Base-by-base conservation (phyloP, 108 stramenopile species). In the Fragilaria radians region DNA sequence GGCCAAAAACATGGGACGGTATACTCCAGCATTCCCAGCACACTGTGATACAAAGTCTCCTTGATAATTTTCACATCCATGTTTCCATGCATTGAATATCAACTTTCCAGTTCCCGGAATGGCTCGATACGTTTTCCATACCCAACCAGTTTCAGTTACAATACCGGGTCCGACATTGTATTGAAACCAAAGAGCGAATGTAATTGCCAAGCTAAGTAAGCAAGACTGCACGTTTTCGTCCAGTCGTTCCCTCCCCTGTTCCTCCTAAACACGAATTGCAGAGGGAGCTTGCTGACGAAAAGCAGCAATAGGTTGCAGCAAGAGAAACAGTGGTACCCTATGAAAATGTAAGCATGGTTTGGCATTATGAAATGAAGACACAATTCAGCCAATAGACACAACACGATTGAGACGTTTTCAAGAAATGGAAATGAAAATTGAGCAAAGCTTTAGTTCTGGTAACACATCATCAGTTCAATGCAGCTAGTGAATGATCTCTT, bases 11-110 rank as follows among this genome's bases (percentile, higher is more conserved):
- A 80, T 84, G 5, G 88, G 87, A 18, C 93, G 83, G 62, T 77
- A 85, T 9, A 91, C 93, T 9, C 88, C 93, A 5, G 82, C 79
- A 54, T 86, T 80, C 4, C 85, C 87, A 1, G 78, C 81, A 75
- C 93, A 94, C 57, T 82, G 73, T 14, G 34, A 58, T 34, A 77
- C 33, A 3, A 64, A 28, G 3, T 73, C 25, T 57, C 52, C 34
- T 71, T 67, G 45, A 46, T 84, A 82, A 23, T 59, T 48, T n/a
- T 68, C 68, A 61, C 86, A 88, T n/a, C 81, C 70, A 46, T 75
- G 74, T 25, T 68, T 62, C 90, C 90, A 91, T 3, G 74, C 58
- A n/a, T 67, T 25, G 58, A 71, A 82, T 0, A 85, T 61, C 46
- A 75, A 54, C 52, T 74, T 81, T 17, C 81, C 85, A 45, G 77